Base-by-base conservation (phyloP, 768 basidiomycete species). In the Tricholoma bakamatsutake region DNA sequence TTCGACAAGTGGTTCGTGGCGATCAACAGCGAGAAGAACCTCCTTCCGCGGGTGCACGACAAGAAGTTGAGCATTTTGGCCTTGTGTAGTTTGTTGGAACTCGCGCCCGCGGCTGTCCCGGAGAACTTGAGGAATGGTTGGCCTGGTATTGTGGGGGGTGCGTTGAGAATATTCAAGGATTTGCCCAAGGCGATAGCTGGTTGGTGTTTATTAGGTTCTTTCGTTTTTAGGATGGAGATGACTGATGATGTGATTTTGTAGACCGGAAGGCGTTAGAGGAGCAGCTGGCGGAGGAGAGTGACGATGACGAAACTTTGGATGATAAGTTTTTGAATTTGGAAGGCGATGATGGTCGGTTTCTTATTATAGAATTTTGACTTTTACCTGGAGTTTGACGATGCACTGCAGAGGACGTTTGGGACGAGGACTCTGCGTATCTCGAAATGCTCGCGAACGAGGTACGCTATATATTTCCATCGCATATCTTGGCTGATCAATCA, bases 391-490 rank as follows among this genome's bases (percentile, higher is more conserved):
- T 48, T 24, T 59, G 50, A 57, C 47, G 58, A 61, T 57, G 37
- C 58, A 56, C 49, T 39, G 53, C 57, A 85, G 91, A 90, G 66
- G 93, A 95, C 67, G 90, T 93, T 13, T 93, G 88, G 85, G 92
- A 94, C 63, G 87, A 90, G 56, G 90, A 93, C 62, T 91, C 90
- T 7, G 89, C 87, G 6, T 95, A 93, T 66, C 76, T 93, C 43
- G 91, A 94, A 67, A 73, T 92, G 78, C 80, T 95, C 33, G 92
- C 90, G 6, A 82, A 83, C 61, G 88, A 93, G 79, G 90, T 88
- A 66, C 45, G 71, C 60, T 9, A 10, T 52, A 52, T 60, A 48
- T 3, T 24, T 48, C 37, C 50, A 50, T 33, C 34, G 46, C 50
- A 24, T 35, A 48, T 52, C 42, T n/a, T 42, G 33, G 4, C 18